These are phyloP conservation scores for Pleurotus giganteus DNA, from an alignment of 768 basidiomycete genomes.

Conservation along the genomic window DNA sequence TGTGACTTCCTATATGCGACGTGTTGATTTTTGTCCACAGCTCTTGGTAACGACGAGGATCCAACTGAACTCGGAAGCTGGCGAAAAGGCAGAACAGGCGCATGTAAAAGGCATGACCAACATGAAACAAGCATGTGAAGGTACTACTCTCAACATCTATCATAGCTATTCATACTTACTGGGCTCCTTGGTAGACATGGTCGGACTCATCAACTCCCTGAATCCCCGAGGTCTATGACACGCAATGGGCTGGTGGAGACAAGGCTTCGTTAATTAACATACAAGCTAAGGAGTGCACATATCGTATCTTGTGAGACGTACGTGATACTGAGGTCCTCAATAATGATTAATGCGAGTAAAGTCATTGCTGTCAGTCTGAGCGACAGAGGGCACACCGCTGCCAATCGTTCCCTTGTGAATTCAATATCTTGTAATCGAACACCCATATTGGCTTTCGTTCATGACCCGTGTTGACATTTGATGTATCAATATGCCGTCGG, in stretches of 20 bases:
- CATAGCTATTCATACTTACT: not conserved
- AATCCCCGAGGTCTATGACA: not conserved
- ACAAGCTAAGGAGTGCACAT: not conserved
- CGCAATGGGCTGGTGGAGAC: not conserved
- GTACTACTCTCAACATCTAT: not conserved
- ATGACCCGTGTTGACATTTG: not conserved
- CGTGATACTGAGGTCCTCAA: too few species aligned
- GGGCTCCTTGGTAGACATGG: not conserved
- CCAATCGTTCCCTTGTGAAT: not conserved
- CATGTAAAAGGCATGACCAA: not conserved
- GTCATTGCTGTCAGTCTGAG: not conserved
- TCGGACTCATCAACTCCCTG: not conserved
- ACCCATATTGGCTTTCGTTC: slow-evolving; percentile 12
- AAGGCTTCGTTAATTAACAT: not conserved
- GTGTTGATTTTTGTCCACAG: not conserved
- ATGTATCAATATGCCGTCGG: not conserved
- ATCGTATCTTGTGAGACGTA: not conserved
- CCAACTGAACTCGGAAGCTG: not conserved
- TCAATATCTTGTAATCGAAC: slow-evolving; percentile 10
- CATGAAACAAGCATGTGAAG: slow-evolving; percentile 6
- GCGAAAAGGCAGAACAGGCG: not conserved
- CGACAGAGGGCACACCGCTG: not conserved
- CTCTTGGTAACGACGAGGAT: not conserved
- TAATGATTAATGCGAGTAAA: too few species aligned
- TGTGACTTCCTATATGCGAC: not conserved